Evolutionary conservation across 2,329 filamentous ascomycete genomes (phyloP), one percentile per base, ranked within the genome.

Genomic region (Aureobasidium zeae): DNA sequence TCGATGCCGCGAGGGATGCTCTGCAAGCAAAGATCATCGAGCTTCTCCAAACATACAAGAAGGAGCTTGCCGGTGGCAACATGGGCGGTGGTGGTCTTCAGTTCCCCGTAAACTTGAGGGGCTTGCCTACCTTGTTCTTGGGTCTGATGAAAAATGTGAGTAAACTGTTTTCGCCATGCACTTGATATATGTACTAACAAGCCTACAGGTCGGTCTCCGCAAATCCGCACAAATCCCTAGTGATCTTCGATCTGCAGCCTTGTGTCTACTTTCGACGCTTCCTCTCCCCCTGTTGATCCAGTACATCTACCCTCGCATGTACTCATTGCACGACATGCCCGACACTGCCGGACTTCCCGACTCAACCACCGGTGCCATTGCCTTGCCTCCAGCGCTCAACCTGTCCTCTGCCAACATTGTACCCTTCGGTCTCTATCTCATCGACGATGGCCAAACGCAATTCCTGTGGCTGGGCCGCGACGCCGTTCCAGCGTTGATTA

Each of bases 401-500:
- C 73, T 96, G 46, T 87, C 86, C 3, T 94, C 88, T 1, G 86
- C 89, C 62, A 78, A 83, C 34, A 76, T 98, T 37, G 85, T 86
- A 3, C 77, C 87, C 1, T 94, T 93, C 58, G 91, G 91, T 20
- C 70, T 98, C 13, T 98, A 98, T 64, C 75, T 98, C 46, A 91
- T 98, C 55, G 91, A 98, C 56, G 91, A 98, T 57, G 88, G 88
- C 2, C 89, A 95, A 64, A 95, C 86, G 5, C 91, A 98, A 62
- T 98, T 98, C 73, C 67, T 98, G 35, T 98, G 91, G 91, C 75
- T 96, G 15, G 91, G 91, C 11, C 80, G 88, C 25, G 89, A 98
- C 53, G 83, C 89, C 1, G 86, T 98, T 20, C 86, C 87, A 1
- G 86, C 94, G 58, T 74, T 98, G 22, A 71, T 96, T 29, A 66